Percentiles rank a stretch among this genome's conserved stretches.
Conservation (phyloP, 2,329 filamentous ascomycete genomes). For the Aspergillus sp. region DNA sequence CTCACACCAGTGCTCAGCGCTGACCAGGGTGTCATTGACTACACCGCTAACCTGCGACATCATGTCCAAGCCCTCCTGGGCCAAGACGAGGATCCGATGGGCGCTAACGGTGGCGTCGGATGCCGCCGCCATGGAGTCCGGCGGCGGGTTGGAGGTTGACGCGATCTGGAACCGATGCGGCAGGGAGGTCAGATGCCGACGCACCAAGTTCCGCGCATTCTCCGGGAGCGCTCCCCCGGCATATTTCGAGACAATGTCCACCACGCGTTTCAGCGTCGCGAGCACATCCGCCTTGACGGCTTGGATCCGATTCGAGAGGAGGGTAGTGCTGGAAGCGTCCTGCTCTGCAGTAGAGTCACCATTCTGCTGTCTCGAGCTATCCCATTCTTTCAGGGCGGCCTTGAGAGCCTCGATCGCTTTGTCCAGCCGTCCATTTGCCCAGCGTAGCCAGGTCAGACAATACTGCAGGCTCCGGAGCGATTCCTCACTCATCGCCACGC, state of each 20-base stretch:
- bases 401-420: constrained; percentile 74
- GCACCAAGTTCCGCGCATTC: constrained; percentile 81
- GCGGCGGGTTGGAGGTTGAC: constrained; percentile 50
- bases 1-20: constrained; percentile 89
- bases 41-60: constrained; percentile 87
- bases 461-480: constrained; percentile 82
- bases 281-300: constrained; percentile 70
- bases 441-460: constrained; percentile 76
- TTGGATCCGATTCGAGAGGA: constrained; percentile 59
- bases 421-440: constrained; percentile 79
- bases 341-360: constrained; percentile 22
- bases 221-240: constrained; percentile 88
- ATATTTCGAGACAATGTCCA: constrained; percentile 83
- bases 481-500: constrained; percentile 87
- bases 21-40: constrained; percentile 83
- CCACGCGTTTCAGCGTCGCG: constrained; percentile 75
- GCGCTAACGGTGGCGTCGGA: constrained; percentile 59
- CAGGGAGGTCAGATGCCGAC: constrained; percentile 78
- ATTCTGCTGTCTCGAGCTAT: constrained; percentile 50
- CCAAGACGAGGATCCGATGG: constrained; percentile 78
- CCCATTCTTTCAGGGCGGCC: constrained; percentile 77
- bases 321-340: constrained; percentile 23
- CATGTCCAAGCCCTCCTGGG: constrained; percentile 90
- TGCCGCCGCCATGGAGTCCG: constrained; percentile 35
- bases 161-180: constrained; percentile 80